Conservation (phyloP, 2,329 filamentous ascomycete species). For the Reticulascus tulasneorum region DNA sequence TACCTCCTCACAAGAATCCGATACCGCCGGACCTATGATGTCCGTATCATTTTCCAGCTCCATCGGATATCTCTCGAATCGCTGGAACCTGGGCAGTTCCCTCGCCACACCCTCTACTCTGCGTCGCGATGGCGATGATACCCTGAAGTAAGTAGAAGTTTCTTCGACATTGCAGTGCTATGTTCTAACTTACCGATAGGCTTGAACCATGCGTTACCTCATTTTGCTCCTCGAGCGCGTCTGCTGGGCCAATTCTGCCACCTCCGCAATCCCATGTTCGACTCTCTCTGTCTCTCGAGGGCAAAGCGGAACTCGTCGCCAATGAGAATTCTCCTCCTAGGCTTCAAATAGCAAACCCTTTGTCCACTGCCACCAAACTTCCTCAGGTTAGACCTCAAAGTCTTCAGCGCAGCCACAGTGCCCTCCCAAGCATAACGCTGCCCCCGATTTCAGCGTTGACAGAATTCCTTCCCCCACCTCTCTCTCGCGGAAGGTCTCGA, state of each 20-base stretch:
- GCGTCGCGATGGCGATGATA: conserved; percentile 35
- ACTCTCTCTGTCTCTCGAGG: conserved; percentile 80
- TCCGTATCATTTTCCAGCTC: conserved; percentile 40
- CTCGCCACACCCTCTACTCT: conserved; percentile 46
- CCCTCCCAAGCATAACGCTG: conserved; percentile 55
- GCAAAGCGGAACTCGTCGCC: conserved; percentile 81
- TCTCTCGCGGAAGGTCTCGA: conserved; percentile 70
- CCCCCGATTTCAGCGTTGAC: conserved; percentile 52
- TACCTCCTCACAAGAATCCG: conserved; percentile 7
- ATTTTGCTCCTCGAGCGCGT: conserved; percentile 36
- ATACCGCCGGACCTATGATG: conserved; percentile 12
- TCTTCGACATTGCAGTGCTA: too few relatives aligned
- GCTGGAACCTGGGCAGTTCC: conserved; percentile 51
- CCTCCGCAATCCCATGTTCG: conserved; percentile 56
- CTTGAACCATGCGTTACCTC: conserved; percentile 40
- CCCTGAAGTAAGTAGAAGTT: conserved; percentile 36
- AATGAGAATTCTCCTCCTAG: conserved; percentile 68
- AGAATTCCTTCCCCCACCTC: conserved; percentile 48
- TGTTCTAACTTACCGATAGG: too few relatives aligned
- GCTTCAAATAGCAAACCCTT: conserved; percentile 43
- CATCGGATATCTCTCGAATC: conserved; percentile 50
- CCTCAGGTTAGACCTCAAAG: conserved; percentile 45
- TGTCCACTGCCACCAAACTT: conserved; percentile 43
- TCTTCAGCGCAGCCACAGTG: conserved; percentile 69
- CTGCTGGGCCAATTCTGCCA: conserved; percentile 26